Conservation (phyloP, 352 stramenopile species). For the Pythium coloratum region DNA sequence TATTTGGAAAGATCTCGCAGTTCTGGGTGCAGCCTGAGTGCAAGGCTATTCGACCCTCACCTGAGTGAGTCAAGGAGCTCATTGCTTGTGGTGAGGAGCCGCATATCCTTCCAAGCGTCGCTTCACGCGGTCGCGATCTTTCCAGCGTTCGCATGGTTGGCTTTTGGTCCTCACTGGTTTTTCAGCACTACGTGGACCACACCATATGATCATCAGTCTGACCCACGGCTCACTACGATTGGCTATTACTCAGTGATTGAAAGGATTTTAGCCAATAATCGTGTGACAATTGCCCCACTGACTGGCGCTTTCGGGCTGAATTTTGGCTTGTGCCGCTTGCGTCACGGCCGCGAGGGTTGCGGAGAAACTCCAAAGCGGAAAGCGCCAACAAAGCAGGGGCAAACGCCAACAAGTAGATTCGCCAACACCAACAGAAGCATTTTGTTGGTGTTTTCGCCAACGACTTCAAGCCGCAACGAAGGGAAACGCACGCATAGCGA, state of each 20-base stretch:
- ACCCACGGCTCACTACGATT: background rate
- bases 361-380: constrained; percentile 3
- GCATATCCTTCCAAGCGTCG: too few species aligned
- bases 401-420: constrained; percentile 8
- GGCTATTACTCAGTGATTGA: background rate
- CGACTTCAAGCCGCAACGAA: background rate
- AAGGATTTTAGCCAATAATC: background rate
- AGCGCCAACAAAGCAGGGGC: constrained; percentile 1
- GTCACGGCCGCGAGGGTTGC: constrained; percentile 6
- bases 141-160: background rate
- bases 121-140: background rate
- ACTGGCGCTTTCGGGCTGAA: background rate
- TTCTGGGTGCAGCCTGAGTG: too few species aligned
- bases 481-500: background rate
- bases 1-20: background rate
- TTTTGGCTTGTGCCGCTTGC: constrained; percentile 12
- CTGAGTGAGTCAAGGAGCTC: too few species aligned
- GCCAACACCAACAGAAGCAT: background rate
- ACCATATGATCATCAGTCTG: background rate
- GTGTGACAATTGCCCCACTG: constrained; percentile 1
- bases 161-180: background rate
- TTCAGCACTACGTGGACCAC: background rate
- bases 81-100: too few species aligned
- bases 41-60: constrained; percentile 2
- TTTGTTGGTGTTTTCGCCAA: constrained; percentile 3